Conservation (phyloP, 2,329 filamentous ascomycete species). For the Parafenestella ontariensis region DNA sequence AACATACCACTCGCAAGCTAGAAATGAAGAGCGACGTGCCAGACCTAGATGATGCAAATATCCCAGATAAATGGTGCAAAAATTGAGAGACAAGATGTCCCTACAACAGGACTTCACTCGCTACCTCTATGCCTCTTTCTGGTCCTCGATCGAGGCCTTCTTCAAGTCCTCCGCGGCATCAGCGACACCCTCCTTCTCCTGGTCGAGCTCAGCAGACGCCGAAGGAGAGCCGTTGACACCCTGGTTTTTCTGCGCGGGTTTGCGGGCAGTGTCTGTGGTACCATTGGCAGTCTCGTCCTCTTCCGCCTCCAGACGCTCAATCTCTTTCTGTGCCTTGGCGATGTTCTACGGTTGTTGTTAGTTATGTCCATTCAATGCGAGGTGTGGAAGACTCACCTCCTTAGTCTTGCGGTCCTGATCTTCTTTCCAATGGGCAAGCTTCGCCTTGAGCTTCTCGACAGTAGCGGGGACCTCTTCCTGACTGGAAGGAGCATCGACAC, state of each 20-base stretch:
- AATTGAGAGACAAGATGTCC: conserved; percentile 14
- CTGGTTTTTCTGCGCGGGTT: conserved; percentile 59
- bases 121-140: conserved; percentile 33
- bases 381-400: conserved; percentile 67
- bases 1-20: conserved; percentile 22
- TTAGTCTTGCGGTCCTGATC: conserved; percentile 90
- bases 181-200: conserved; percentile 65
- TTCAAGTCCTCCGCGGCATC: conserved; percentile 68
- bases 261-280: conserved; percentile 63
- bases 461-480: conserved; percentile 79
- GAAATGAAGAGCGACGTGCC: conserved; percentile 22
- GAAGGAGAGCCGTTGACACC: conserved; percentile 60
- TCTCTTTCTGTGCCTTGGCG: conserved; percentile 94
- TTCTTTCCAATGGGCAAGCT: conserved; percentile 88
- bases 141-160: conserved; percentile 66
- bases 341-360: conserved; percentile 74
- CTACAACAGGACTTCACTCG: conserved; percentile 5
- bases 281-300: conserved; percentile 62
- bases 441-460: conserved; percentile 89
- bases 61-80: conserved; percentile 24
- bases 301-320: conserved; percentile 81
- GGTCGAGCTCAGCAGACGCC: conserved; percentile 61
- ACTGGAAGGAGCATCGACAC: conserved; percentile 86
- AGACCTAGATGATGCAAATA: conserved; percentile 25
- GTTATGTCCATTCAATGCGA: background rate